These are phyloP conservation scores for Lipomyces mesembrius DNA, from an alignment of 805 yeast genomes.

Conservation along the genomic window DNA sequence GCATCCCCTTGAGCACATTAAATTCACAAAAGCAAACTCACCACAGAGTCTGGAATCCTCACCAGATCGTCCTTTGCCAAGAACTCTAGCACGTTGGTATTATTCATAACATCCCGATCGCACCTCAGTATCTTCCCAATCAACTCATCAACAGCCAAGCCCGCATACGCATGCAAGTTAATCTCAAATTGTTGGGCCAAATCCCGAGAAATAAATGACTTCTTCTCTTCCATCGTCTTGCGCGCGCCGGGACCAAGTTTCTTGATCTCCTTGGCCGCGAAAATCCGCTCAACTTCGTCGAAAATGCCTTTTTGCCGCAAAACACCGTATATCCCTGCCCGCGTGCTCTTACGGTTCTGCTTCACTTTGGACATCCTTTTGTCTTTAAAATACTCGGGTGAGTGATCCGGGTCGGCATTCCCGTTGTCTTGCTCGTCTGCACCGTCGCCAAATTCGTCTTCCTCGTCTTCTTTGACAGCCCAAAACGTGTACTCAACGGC, in stretches of 20 bases:
- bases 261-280: slow-evolving; percentile 78
- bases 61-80: slow-evolving; percentile 73
- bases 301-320: slow-evolving; percentile 78
- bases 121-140: slow-evolving; percentile 76
- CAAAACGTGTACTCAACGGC: slow-evolving; percentile 89
- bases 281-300: slow-evolving; percentile 80
- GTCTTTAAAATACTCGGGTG: background rate
- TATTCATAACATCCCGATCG: slow-evolving; percentile 69
- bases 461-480: slow-evolving; percentile 49
- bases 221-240: slow-evolving; percentile 57
- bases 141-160: slow-evolving; percentile 64
- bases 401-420: background rate
- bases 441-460: slow-evolving; percentile 13
- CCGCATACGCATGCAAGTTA: slow-evolving; percentile 78
- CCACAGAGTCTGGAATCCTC: slow-evolving; percentile 70
- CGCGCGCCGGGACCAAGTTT: slow-evolving; percentile 51
- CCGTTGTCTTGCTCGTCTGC: slow-evolving; percentile 9
- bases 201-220: slow-evolving; percentile 78
- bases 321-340: slow-evolving; percentile 64
- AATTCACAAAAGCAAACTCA: slow-evolving; percentile 9
- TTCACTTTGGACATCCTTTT: slow-evolving; percentile 34
- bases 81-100: slow-evolving; percentile 80
- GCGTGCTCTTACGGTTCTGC: slow-evolving; percentile 45
- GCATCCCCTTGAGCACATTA: background rate
- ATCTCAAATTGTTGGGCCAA: slow-evolving; percentile 94